Evolutionary conservation across 2,329 filamentous ascomycete species (phyloP), one percentile per base, ranked within the genome.

Genomic region (Exophiala spinifera): DNA sequence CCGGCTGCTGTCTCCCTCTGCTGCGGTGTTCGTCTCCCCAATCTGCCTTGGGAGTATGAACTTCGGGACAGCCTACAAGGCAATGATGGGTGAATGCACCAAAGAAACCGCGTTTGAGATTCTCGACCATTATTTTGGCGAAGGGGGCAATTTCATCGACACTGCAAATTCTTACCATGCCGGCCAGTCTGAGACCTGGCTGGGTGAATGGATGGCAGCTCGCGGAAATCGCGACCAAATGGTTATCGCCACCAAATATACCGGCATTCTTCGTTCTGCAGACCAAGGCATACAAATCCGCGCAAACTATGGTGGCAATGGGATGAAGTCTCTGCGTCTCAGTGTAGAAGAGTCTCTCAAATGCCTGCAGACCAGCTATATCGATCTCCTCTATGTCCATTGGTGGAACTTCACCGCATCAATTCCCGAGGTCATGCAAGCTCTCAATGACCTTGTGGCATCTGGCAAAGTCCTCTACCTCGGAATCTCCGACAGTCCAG

Each of bases 401-500:
- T 66, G 46, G 47, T 88, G 84, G 83, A 84, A 88, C 66, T 84
- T 78, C 63, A 81, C 77, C n/a, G 82, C 81, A 25, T 79, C 77
- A 0, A 81, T 88, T 46, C 75, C 1, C 85, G 86, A 89, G 64
- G 48, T 89, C 40, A 89, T 89, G 86, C 82, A 87, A 54, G 77
- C 78, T 1, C 74, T 88, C 40, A 85, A 88, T 65, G 71, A 76
- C 17, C 72, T 86, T 8, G 82, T 87, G 1, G 55, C 67, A 0
- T 65, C 75, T 4, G 83, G 84, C 14, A 87, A 87, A 62, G 83
- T 88, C 0, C 71, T 84, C n/a, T 87, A 88, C 59, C 74, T 89
- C 0, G 86, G 86, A 1, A 76, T 87, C 67, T 53, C 49, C 17
- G 53, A 57, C 36, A 40, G 40, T 36, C 54, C 57, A 3, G 53